phyloP scores from a whole-genome alignment of 805 yeast genomes.

The Myxozyma lipomycoides region DNA sequence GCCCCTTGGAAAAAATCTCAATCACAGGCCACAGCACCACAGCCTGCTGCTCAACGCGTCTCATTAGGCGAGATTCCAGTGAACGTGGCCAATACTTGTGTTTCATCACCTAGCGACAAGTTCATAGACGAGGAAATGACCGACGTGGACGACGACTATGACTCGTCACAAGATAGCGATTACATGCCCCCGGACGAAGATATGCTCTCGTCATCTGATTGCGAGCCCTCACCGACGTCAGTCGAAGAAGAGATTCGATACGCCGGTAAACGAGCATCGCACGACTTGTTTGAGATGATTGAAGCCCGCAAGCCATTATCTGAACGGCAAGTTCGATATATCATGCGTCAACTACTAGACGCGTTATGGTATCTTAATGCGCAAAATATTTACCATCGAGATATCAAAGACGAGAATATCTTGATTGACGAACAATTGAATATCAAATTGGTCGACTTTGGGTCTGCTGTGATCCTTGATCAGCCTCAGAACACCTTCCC shows the following conservation, averaged over 20 bases:
- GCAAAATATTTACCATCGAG: conserved; percentile 36
- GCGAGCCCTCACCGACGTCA: not conserved
- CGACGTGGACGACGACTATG: conserved; percentile 10
- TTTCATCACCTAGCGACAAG: not conserved
- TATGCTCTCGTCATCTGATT: not conserved
- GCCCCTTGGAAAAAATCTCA: conserved; percentile 18
- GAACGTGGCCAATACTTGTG: not conserved
- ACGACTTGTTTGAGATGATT: conserved; percentile 61
- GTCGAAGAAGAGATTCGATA: conserved; percentile 14
- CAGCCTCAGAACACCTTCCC: conserved; percentile 2
- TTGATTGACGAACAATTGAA: conserved; percentile 74
- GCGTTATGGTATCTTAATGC: conserved; percentile 24
- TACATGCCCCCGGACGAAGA: not conserved
- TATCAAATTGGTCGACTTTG: conserved; percentile 78
- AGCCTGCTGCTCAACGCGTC: not conserved
- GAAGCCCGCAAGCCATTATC: conserved; percentile 16
- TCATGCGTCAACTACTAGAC: conserved; percentile 26
- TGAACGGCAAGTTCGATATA: conserved; percentile 26
- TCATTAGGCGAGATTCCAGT: not conserved
- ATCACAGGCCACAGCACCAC: not conserved
- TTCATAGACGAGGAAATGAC: conserved; percentile 1
- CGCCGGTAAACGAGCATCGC: conserved; percentile 51
- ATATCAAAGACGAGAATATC: conserved; percentile 80
- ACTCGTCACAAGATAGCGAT: conserved; percentile 1
- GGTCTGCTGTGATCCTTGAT: conserved; percentile 35